A percentile compares a stretch with the other conserved stretches of the same genome.
Conservation (phyloP, 169 alveolate genomes). For the Babesia caballi region DNA sequence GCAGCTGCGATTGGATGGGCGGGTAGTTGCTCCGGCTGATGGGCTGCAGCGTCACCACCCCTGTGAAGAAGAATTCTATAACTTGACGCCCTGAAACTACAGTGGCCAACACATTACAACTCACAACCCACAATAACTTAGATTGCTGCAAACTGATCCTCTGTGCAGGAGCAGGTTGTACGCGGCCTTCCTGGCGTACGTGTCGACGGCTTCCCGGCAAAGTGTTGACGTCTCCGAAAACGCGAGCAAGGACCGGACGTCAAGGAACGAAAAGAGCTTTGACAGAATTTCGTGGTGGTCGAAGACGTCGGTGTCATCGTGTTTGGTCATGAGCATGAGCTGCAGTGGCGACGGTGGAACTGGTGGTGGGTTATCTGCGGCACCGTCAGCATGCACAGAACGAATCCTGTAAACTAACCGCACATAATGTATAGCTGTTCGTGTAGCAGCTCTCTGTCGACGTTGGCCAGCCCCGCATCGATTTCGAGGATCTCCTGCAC, state of each 20-base stretch:
- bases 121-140: constrained; percentile 62
- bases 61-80: constrained; percentile 64
- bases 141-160: constrained; percentile 61
- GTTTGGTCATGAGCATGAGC: constrained; percentile 6
- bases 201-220: constrained; percentile 57
- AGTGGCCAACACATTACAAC: neutral
- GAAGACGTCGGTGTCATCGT: constrained; percentile 1
- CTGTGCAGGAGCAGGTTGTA: constrained; percentile 66
- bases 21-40: constrained; percentile 60
- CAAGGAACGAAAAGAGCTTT: constrained; percentile 52
- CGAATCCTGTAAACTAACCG: neutral
- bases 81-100: constrained; percentile 44
- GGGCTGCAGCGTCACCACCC: constrained; percentile 64
- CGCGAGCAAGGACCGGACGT: constrained; percentile 49
- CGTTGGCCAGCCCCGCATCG: constrained; percentile 10
- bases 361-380: constrained; percentile 28
- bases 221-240: constrained; percentile 68
- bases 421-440: neutral
- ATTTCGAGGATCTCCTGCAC: neutral
- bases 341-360: constrained; percentile 22
- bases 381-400: neutral
- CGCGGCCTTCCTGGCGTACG: constrained; percentile 63
- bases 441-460: constrained; percentile 7
- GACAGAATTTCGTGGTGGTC: constrained; percentile 51
- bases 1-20: constrained; percentile 43